These are phyloP conservation scores for Podospora anserina DNA, from an alignment of 495 filamentous ascomycete species.

Conservation along the genomic window DNA sequence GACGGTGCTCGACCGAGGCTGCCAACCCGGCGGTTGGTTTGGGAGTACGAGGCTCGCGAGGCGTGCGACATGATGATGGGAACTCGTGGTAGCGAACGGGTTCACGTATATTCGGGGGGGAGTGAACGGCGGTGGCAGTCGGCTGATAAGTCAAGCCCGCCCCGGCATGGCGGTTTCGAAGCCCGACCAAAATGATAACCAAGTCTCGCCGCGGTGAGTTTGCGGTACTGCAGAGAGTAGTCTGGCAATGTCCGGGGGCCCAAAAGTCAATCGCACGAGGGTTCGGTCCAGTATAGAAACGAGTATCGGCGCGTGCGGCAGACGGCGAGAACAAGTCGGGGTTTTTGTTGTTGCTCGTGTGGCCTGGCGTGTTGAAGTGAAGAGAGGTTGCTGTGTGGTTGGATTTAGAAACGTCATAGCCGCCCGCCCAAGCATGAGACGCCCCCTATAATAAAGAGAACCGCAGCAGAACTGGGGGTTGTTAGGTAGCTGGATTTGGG, in stretches of 20 bases:
- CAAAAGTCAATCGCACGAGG: not conserved
- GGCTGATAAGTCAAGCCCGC: constrained; percentile 3
- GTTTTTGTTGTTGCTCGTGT: constrained; percentile 2
- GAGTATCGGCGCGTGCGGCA: not conserved
- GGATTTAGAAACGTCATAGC: constrained; percentile 4
- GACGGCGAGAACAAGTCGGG: not conserved
- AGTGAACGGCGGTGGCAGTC: not conserved
- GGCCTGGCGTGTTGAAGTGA: not conserved
- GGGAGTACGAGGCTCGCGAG: constrained; percentile 32
- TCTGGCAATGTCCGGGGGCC: not conserved
- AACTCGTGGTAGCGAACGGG: constrained; percentile 15
- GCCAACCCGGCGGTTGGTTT: constrained; percentile 42
- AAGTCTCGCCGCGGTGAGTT: not conserved
- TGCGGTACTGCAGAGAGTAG: not conserved
- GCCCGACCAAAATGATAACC: not conserved
- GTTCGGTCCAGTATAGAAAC: not conserved
- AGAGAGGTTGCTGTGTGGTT: not conserved
- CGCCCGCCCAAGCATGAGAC: not conserved
- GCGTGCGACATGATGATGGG: constrained; percentile 48
- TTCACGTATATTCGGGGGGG: constrained; percentile 5
- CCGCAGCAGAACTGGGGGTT: not conserved
- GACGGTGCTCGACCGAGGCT: constrained; percentile 44
- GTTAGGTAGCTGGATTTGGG: not conserved
- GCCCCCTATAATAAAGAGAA: constrained; percentile 2
- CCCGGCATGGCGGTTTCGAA: constrained; percentile 3